phyloP scores from a whole-genome alignment of 148 eudicot genomes.

The Amaranthus cruentus region DNA sequence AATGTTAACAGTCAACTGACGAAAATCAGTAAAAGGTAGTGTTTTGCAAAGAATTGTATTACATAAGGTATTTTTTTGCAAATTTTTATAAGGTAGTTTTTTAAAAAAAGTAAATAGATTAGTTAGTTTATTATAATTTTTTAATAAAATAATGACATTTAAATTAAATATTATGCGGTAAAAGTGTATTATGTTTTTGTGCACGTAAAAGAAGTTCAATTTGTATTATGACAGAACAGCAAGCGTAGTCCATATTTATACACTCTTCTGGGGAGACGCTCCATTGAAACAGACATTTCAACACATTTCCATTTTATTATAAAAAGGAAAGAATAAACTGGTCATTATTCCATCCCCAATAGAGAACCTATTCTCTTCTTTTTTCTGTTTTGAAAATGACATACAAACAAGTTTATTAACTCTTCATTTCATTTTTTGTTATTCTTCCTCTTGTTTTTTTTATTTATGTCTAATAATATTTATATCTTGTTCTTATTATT shows the following conservation, averaged over 20 bases:
- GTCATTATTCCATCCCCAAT: conserved; percentile 2
- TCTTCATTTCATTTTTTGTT: neutral
- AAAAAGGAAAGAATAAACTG: neutral
- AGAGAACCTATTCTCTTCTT: neutral
- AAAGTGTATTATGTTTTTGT: no score
- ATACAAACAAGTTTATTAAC: neutral
- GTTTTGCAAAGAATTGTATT: no score
- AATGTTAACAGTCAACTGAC: no score
- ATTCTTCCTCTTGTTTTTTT: neutral
- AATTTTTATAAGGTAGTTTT: no score
- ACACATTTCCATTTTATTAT: neutral
- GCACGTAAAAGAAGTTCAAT: neutral
- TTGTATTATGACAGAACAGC: neutral
- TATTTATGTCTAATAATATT: neutral
- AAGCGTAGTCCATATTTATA: conserved; percentile 3
- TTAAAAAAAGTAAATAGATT: no score
- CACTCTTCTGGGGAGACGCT: conserved; percentile 18
- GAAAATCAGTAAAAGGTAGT: no score
- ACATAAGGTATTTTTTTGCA: no score
- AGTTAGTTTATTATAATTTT: no score
- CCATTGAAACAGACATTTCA: conserved; percentile 24
- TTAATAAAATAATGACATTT: no score
- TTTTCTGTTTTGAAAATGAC: conserved; percentile 4
- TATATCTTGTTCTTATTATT: neutral
- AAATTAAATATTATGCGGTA: no score